Evolutionary conservation across 768 basidiomycete species (phyloP), one percentile per base, ranked within the genome.

Genomic region (Daedaleopsis nitida): DNA sequence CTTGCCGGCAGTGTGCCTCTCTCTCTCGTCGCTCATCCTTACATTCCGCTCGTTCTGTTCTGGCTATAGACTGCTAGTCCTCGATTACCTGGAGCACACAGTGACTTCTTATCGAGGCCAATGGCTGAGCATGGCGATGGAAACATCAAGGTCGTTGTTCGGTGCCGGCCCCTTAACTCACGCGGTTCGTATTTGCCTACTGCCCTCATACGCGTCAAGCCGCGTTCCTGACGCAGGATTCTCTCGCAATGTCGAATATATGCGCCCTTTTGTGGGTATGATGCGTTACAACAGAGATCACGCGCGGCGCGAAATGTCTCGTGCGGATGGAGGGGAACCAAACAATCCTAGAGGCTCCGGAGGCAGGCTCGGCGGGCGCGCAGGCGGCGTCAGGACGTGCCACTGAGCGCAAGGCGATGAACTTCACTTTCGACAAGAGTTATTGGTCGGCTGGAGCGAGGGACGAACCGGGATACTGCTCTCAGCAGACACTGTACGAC

Each of bases 101-200:
- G 12, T 19, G 9, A 27, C 37, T 27, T 2, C 42, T 48, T 21
- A 55, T 37, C 11, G 27, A 27, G 44, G 58, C 58, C 57, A 47
- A 89, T 91, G 89, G 83, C 86, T 57, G 90, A 91, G 75, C 81
- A 80, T 68, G 90, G 89, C 67, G 90, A 91, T 61, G 91, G 91
- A 57, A 93, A 93, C 78, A 93, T 93, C 82, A 93, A 93, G 80
- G 91, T 94, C 75, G 91, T 92, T 52, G 88, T 92, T 65, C 91
- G 96, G 88, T 98, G 96, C 81, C 84, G 96, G 68, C 96, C 96
- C 56, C 88, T 98, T 77, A 99, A 99, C 75, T 78, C 88, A 71
- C 88, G 96, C 76, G 96, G 95, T 95, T 68, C 72, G 87, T 78
- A 38, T 56, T 58, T 60, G 37, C 55, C 44, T n/a, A n/a, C 13